These are phyloP conservation scores for Penicillium sp. DNA, from an alignment of 2,329 filamentous ascomycete species.

Conservation along the genomic window DNA sequence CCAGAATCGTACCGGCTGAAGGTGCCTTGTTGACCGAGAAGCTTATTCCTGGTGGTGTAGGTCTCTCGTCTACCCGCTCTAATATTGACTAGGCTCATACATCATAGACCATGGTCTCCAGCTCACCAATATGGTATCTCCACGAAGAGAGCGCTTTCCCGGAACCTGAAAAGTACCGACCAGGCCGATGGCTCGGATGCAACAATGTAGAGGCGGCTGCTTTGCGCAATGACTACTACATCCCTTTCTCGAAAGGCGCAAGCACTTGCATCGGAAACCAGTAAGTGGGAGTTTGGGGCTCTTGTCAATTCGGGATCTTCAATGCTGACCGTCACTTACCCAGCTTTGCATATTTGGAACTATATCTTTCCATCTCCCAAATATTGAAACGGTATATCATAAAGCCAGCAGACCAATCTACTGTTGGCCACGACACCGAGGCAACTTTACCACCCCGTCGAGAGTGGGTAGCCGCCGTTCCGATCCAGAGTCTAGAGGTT, in stretches of 20 bases:
- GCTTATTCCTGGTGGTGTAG: neutral
- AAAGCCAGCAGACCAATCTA: neutral
- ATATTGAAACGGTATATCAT: neutral
- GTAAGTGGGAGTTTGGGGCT: neutral
- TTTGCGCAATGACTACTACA: neutral
- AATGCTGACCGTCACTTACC: neutral
- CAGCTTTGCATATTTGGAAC: neutral
- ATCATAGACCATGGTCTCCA: neutral
- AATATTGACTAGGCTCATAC: neutral
- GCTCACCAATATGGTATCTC: neutral
- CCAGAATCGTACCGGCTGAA: constrained; percentile 1
- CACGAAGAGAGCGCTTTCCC: neutral
- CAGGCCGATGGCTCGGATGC: neutral
- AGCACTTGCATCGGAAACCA: neutral
- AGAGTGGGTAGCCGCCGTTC: neutral
- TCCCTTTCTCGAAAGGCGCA: neutral
- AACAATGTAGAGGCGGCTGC: too few species aligned
- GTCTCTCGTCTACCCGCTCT: neutral
- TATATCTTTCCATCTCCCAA: neutral
- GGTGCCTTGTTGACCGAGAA: neutral
- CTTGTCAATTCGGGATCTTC: neutral
- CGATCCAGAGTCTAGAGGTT: neutral
- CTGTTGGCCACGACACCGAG: neutral
- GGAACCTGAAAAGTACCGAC: neutral
- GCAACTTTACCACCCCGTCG: neutral